Evolutionary conservation across 331 rosid species (phyloP), one percentile per base, ranked within the genome.

Genomic region (Quercus tomentella): DNA sequence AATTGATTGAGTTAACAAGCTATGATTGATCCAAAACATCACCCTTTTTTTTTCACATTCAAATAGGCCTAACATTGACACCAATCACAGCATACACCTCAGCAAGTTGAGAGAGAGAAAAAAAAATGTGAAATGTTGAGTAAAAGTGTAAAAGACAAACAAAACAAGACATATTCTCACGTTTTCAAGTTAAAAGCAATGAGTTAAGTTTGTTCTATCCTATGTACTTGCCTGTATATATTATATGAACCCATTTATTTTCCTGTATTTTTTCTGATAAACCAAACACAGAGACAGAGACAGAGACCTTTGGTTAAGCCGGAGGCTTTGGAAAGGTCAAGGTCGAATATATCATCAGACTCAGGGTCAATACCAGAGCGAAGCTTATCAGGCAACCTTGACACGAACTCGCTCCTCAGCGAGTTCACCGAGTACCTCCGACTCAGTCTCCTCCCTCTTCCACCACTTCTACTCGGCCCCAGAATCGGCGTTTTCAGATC

Each of bases 371-470:
- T 2, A 33, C 58, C 80, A 43, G 84, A 45, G 15, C 87, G 84
- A 35, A 82, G 75, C 45, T 86, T 86, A 1, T 75, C 74, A 14
- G 88, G 88, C 12, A 88, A 86, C 81, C 78, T 79, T 1, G 87
- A 56, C 10, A 81, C 20, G 78, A 88, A 88, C 78, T 86, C 89
- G 17, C 56, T 76, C 76, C 86, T 61, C 71, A 88, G 83, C 2
- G 85, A 74, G 84, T 71, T 71, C 43, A 82, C 85, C 15, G 92
- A 88, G 88, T 83, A 63, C 30, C 71, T 70, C 20, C 89, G 88
- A 58, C 76, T 70, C 21, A 83, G 77, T 9, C 65, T 76, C 43
- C 77, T 83, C 61, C 33, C 61, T 10, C 80, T 70, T 17, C 82
- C 60, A 17, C 77, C 83, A 56, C 54, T 67, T 10, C 80, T 70